Conservation (phyloP, 2,329 filamentous ascomycete genomes). For the Oidium heveae region DNA sequence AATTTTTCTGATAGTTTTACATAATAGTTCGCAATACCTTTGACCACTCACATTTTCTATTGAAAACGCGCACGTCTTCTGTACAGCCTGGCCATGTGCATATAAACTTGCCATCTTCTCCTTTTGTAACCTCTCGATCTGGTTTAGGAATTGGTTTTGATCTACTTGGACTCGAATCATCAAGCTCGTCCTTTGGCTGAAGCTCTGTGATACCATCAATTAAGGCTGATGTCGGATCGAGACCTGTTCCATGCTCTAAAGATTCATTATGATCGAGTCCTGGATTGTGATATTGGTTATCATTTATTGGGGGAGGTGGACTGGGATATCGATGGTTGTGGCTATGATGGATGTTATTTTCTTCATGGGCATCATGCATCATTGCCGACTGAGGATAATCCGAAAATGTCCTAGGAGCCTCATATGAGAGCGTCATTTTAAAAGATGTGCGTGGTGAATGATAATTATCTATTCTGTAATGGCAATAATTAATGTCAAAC, state of each 20-base stretch:
- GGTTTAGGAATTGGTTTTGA: constrained; percentile 31
- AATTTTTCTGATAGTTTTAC: neutral
- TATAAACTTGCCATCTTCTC: constrained; percentile 47
- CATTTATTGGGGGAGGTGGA: constrained; percentile 9
- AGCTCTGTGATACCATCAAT: constrained; percentile 11
- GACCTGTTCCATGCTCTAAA: neutral
- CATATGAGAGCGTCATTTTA: constrained; percentile 11
- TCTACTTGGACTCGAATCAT: constrained; percentile 11
- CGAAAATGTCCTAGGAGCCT: constrained; percentile 8
- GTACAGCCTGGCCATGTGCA: constrained; percentile 49
- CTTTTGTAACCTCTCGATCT: constrained; percentile 30
- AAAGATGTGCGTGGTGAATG: too few relatives aligned
- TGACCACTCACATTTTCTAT: constrained; percentile 66
- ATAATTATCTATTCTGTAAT: too few relatives aligned
- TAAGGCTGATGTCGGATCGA: constrained; percentile 5
- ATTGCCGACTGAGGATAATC: constrained; percentile 9
- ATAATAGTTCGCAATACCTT: constrained; percentile 28
- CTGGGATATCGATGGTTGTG: constrained; percentile 13
- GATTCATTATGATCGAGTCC: neutral
- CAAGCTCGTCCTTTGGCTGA: constrained; percentile 10
- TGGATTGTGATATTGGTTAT: constrained; percentile 10
- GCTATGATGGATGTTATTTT: constrained; percentile 8
- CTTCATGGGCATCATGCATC: constrained; percentile 12
- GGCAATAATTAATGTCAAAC: too few relatives aligned
- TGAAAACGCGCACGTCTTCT: constrained; percentile 39